Conservation (phyloP, 768 basidiomycete genomes). For the Podaxis mareebaensis region DNA sequence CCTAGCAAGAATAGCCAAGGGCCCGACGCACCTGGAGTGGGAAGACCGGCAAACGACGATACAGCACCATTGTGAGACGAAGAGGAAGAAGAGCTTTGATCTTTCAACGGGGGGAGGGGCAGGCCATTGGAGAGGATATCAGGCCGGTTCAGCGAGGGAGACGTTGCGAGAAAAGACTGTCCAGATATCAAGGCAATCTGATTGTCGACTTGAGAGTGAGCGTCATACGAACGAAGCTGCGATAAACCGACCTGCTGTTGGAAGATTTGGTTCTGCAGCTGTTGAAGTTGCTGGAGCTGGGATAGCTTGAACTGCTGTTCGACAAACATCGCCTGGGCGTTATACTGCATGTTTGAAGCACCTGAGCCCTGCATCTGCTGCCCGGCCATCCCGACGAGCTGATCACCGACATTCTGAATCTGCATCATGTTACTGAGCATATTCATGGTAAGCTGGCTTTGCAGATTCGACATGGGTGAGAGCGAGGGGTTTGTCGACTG, state of each 20-base stretch:
- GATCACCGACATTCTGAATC: conserved; percentile 43
- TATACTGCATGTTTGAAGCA: conserved; percentile 22
- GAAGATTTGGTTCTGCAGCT: conserved; percentile 82
- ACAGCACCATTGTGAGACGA: conserved; percentile 5
- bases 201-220: conserved; percentile 9
- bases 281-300: conserved; percentile 76
- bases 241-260: conserved; percentile 75
- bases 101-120: conserved; percentile 14
- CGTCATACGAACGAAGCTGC: conserved; percentile 13
- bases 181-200: conserved; percentile 73
- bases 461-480: conserved; percentile 14
- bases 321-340: conserved; percentile 56
- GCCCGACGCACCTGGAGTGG: conserved; percentile 31
- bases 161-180: conserved; percentile 23
- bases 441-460: conserved; percentile 47
- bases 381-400: conserved; percentile 19
- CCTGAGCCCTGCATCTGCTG: neutral
- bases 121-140: conserved; percentile 17
- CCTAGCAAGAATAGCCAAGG: conserved; percentile 3
- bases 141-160: conserved; percentile 45
- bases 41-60: conserved; percentile 24
- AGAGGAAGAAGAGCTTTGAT: neutral
- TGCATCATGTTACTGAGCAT: conserved; percentile 53
- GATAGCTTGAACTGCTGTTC: conserved; percentile 80
- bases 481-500: neutral